Evolutionary conservation across 2,329 filamentous ascomycete genomes (phyloP).

Genomic region (Hypoxylon sp.): DNA sequence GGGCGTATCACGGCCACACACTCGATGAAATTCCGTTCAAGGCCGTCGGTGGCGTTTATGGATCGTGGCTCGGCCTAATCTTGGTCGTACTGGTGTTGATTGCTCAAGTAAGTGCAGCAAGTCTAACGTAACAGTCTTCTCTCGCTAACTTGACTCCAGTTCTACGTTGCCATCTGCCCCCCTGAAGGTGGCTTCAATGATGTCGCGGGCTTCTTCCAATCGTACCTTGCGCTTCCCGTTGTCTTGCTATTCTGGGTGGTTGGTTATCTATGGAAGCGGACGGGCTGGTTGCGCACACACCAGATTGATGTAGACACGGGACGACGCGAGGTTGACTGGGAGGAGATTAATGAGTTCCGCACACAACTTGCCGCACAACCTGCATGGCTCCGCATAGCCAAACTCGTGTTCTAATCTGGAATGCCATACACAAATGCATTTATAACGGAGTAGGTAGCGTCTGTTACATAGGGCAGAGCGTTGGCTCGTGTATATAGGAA

Average conservation of each 20-base stretch:
- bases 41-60: constrained; percentile 72
- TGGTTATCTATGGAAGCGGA: constrained; percentile 75
- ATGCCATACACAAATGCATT: constrained; percentile 1
- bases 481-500: constrained; percentile 22
- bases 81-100: constrained; percentile 70
- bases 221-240: constrained; percentile 68
- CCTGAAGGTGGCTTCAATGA: constrained; percentile 52
- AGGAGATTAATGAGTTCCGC: constrained; percentile 66
- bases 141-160: constrained; percentile 49
- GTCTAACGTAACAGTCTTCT: background rate
- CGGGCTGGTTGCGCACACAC: constrained; percentile 68
- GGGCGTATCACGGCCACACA: constrained; percentile 72
- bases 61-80: constrained; percentile 74
- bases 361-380: constrained; percentile 62
- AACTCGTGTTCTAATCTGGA: constrained; percentile 53
- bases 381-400: constrained; percentile 59
- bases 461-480: background rate
- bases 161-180: constrained; percentile 63
- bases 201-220: constrained; percentile 66
- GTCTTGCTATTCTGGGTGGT: constrained; percentile 67
- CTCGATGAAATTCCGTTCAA: constrained; percentile 77
- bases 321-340: constrained; percentile 74
- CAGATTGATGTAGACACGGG: constrained; percentile 79
- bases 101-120: constrained; percentile 61
- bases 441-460: background rate